Evolutionary conservation across 202 grass and related monocot genomes (phyloP).

Genomic region (Hordeum pubiflorum): DNA sequence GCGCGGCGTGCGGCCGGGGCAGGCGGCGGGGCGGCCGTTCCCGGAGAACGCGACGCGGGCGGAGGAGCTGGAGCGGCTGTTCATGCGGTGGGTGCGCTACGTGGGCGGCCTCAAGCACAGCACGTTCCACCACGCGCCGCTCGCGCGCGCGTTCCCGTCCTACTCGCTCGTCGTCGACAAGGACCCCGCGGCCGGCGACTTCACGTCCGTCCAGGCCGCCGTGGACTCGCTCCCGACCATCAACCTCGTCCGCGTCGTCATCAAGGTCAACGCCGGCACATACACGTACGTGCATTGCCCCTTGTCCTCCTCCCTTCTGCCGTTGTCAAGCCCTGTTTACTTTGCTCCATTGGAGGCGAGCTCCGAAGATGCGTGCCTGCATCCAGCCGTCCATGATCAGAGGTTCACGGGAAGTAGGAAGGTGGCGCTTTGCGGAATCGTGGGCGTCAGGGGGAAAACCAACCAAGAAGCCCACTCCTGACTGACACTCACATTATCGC

Average conservation of each 20-base stretch:
- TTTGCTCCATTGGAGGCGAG: not conserved
- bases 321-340: not conserved
- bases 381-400: too few species aligned
- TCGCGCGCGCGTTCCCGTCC: slow-evolving; percentile 48
- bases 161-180: slow-evolving; percentile 61
- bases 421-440: not conserved
- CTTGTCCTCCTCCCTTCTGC: not conserved
- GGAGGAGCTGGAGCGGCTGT: slow-evolving; percentile 49
- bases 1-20: slow-evolving; percentile 33
- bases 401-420: not conserved
- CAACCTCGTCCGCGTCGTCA: slow-evolving; percentile 71
- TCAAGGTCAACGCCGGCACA: slow-evolving; percentile 70
- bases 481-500: too few species aligned
- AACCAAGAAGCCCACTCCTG: too few species aligned
- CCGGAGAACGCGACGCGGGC: slow-evolving; percentile 46
- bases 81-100: slow-evolving; percentile 66
- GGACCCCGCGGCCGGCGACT: slow-evolving; percentile 52
- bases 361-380: not conserved
- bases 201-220: slow-evolving; percentile 80
- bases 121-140: slow-evolving; percentile 37
- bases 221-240: slow-evolving; percentile 63
- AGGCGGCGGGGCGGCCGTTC: slow-evolving; percentile 7
- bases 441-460: not conserved
- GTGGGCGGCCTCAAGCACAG: slow-evolving; percentile 56
- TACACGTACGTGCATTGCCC: slow-evolving; percentile 53